A percentile compares a stretch with the other conserved stretches of the same genome.
Conservation (phyloP, 1,284 basidiomycete genomes). For the Boletus mariae region DNA sequence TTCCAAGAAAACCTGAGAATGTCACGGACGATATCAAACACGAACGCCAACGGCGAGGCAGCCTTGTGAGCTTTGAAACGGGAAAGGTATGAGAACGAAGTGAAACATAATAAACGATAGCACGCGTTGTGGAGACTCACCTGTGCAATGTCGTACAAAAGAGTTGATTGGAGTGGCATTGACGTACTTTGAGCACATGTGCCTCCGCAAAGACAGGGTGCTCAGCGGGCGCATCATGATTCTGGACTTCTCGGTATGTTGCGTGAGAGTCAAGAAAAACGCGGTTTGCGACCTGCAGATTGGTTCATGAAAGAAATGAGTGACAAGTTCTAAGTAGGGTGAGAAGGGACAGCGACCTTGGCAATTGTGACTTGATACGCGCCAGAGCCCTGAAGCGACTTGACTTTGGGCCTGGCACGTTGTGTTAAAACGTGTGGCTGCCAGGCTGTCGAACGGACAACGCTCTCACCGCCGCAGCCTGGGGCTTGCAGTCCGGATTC, state of each 20-base stretch:
- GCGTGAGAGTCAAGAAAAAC: constrained; percentile 37
- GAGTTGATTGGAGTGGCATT: constrained; percentile 28
- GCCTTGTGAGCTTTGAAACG: constrained; percentile 27
- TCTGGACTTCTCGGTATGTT: constrained; percentile 35
- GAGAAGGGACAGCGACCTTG: constrained; percentile 15
- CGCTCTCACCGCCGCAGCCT: constrained; percentile 11
- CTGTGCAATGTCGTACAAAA: constrained; percentile 34
- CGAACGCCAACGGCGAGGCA: constrained; percentile 50
- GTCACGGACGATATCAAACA: constrained; percentile 57
- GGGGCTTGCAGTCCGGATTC: constrained; percentile 6
- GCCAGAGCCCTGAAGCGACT: constrained; percentile 22
- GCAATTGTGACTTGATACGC: constrained; percentile 30
- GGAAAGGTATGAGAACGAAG: constrained; percentile 23
- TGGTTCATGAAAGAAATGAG: constrained; percentile 27
- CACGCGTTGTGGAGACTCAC: constrained; percentile 33
- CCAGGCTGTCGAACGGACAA: constrained; percentile 6
- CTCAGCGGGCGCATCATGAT: constrained; percentile 26
- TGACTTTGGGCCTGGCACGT: constrained; percentile 22
- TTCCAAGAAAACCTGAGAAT: constrained; percentile 9
- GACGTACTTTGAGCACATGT: constrained; percentile 33
- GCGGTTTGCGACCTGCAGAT: constrained; percentile 29
- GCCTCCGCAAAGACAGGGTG: constrained; percentile 28
- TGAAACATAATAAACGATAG: constrained; percentile 23
- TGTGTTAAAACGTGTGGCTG: constrained; percentile 22
- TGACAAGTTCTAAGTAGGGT: constrained; percentile 20